Evolutionary conservation across 192 early-diverging fungal species (phyloP).

Genomic region (Backusella australiensis): DNA sequence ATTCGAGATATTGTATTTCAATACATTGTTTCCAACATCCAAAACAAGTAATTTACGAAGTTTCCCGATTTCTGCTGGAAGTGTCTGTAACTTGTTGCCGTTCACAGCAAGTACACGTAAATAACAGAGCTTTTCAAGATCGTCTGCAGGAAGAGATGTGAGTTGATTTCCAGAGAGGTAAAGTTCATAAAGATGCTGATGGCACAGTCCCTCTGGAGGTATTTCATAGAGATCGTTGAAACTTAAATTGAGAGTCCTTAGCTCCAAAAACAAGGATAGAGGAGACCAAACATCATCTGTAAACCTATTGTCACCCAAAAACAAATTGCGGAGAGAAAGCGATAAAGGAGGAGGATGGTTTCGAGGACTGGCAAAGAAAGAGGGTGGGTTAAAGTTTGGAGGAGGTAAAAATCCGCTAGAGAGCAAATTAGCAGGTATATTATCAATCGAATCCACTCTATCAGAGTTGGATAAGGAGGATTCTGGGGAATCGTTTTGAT

Average conservation of each 20-base stretch:
- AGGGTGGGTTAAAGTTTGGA: constrained; percentile 45
- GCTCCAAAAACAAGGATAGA: constrained; percentile 68
- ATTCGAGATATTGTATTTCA: constrained; percentile 93
- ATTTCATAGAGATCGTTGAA: constrained; percentile 85
- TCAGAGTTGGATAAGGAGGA: constrained; percentile 28
- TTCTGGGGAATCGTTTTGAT: constrained; percentile 33
- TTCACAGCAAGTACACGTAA: constrained; percentile 83
- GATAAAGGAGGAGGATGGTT: constrained; percentile 56
- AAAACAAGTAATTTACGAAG: constrained; percentile 71
- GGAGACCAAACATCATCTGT: constrained; percentile 79
- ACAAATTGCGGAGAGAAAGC: constrained; percentile 58
- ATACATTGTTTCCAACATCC: constrained; percentile 84
- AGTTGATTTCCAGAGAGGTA: constrained; percentile 85
- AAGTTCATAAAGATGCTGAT: constrained; percentile 71
- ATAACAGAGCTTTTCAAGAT: constrained; percentile 70
- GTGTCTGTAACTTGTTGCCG: constrained; percentile 84
- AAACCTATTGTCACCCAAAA: constrained; percentile 78
- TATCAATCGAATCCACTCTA: constrained; percentile 29
- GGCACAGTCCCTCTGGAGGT: constrained; percentile 68
- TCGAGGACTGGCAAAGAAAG: constrained; percentile 45
- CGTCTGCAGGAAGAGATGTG: constrained; percentile 79
- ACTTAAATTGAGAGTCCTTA: constrained; percentile 76
- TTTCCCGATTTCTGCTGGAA: constrained; percentile 90
- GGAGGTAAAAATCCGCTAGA: constrained; percentile 23
- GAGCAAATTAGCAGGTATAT: constrained; percentile 39